Base-by-base conservation (phyloP, 495 filamentous ascomycete genomes). In the Penicillium cataractarum region DNA sequence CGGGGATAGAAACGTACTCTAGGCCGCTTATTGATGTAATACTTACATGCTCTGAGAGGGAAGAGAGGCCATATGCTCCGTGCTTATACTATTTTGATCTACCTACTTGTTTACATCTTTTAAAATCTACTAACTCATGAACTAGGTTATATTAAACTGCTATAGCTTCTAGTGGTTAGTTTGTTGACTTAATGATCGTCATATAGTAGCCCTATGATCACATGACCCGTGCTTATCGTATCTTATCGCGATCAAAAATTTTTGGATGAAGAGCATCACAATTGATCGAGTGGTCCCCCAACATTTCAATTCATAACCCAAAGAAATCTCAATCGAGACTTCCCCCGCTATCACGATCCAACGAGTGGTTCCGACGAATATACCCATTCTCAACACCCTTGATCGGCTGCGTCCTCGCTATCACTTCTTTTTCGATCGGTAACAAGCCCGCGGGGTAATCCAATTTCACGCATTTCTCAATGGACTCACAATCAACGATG, bases 401-500 rank as follows among this genome's bases (percentile, higher is more conserved):
- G 4, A 21, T 9, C n/a, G n/a, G n/a, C n/a, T n/a, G n/a, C n/a
- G n/a, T n/a, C n/a, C n/a, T n/a, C n/a, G n/a, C n/a, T 24, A 22
- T 24, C 42, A 46, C 22, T 22, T 24, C 19, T 15, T 46, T 46
- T 12, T 12, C 19, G 13, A 9, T 46, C n/a, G 19, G n/a, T n/a
- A 8, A n/a, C 17, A 42, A 19, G 5, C 1, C 21, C 42, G 42
- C 42, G 42, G 42, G 42, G 42, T 46, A n/a, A 46, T 46, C 9
- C 42, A 46, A 46, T 46, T 46, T 19, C 6, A 46, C 21, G 21
- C 42, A 46, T 46, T 24, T 46, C 42, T 21, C 22, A 46, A 77
- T 76, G 73, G 52, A 64, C 29, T 51, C 66, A 55, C 64, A 67
- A 63, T 65, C 64, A 55, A 51, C 67, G 50, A 52, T 54, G 19